A percentile compares a stretch with the other conserved stretches of the same genome.
Conservation (phyloP, 345 rosid species). For the Clarkia xantiana region DNA sequence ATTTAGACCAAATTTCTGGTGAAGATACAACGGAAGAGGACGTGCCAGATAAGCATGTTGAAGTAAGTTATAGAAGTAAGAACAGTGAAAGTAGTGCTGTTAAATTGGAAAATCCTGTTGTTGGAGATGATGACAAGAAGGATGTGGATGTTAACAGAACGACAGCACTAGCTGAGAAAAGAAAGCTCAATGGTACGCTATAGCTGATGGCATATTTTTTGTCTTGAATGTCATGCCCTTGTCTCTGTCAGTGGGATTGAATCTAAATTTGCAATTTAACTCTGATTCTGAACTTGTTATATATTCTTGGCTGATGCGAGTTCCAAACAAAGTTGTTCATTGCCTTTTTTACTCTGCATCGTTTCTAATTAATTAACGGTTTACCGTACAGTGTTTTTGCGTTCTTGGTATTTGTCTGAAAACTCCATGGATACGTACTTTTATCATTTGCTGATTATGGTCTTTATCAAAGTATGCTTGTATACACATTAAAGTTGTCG, state of each 20-base stretch:
- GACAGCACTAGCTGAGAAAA: background rate
- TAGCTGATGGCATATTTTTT: background rate
- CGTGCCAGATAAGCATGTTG: conserved; percentile 64
- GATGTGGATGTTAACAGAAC: conserved; percentile 20
- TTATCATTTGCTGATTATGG: too few species aligned
- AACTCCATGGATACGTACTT: too few species aligned
- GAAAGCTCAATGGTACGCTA: conserved; percentile 64
- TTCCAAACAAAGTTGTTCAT: too few species aligned
- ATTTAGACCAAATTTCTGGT: conserved; percentile 92
- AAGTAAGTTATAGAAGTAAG: conserved; percentile 35
- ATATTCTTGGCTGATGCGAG: too few species aligned
- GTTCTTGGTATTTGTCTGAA: too few species aligned
- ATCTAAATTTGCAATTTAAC: too few species aligned
- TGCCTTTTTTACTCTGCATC: too few species aligned
- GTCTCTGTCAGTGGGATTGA: background rate
- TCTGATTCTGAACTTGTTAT: too few species aligned
- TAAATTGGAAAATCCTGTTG: conserved; percentile 32
- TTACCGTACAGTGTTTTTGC: too few species aligned
- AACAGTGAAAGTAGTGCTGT: conserved; percentile 24
- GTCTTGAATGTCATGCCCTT: background rate
- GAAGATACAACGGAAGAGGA: conserved; percentile 96
- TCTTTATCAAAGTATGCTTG: too few species aligned
- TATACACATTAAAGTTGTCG: too few species aligned
- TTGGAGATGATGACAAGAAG: conserved; percentile 32
- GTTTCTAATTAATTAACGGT: too few species aligned